A percentile compares a stretch with the other conserved stretches of the same genome.
These are phyloP conservation scores for Leccinum uliginosum DNA, from an alignment of 768 basidiomycete genomes.

Conservation along the genomic window DNA sequence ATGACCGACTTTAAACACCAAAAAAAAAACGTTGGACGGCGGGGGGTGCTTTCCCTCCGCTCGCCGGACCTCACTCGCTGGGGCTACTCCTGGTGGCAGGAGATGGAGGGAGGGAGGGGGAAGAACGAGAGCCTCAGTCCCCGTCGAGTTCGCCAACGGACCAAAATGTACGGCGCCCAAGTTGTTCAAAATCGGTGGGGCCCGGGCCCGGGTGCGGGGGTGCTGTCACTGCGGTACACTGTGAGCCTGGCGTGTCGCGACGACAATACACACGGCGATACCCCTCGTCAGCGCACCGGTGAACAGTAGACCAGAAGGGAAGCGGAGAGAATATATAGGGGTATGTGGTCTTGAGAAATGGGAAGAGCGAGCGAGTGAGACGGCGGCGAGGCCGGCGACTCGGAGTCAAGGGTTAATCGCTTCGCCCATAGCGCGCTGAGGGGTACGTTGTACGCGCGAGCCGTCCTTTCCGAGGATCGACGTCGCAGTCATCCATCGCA, in stretches of 20 bases:
- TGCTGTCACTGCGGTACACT: no score
- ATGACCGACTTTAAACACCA: not conserved
- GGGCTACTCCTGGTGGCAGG: not conserved
- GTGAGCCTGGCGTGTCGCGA: not conserved
- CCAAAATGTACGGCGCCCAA: not conserved
- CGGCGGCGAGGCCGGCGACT: not conserved
- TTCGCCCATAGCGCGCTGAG: slow-evolving; percentile 9
- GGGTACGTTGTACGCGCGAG: slow-evolving; percentile 4
- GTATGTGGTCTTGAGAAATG: not conserved
- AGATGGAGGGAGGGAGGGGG: not conserved
- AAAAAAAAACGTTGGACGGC: not conserved
- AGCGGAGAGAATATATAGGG: not conserved
- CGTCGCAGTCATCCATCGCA: slow-evolving; percentile 81
- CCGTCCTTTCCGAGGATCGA: slow-evolving; percentile 38
- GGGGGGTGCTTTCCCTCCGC: not conserved
- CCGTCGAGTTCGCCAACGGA: not conserved
- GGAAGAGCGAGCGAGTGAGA: not conserved
- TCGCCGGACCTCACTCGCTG: not conserved
- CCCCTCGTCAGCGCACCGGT: not conserved
- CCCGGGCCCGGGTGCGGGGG: no score
- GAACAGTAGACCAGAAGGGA: not conserved
- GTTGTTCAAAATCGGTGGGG: not conserved
- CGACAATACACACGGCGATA: not conserved
- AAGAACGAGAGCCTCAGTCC: not conserved
- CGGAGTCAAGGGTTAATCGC: not conserved